Conservation (phyloP, 2,329 filamentous ascomycete genomes). For the Nakataea oryzae region DNA sequence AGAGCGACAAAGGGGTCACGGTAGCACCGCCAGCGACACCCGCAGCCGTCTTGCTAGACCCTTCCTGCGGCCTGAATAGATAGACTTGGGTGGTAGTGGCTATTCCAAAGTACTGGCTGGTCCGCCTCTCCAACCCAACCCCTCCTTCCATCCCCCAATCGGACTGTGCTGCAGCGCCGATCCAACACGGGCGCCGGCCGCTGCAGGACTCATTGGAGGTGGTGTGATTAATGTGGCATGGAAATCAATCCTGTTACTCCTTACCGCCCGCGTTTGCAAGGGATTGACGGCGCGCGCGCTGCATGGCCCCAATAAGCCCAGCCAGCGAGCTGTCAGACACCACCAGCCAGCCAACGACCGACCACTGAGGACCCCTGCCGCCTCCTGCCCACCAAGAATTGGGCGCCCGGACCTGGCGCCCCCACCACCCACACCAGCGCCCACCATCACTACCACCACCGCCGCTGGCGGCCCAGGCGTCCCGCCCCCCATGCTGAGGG, state of each 20-base stretch:
- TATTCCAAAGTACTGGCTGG: not conserved
- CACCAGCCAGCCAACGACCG: not conserved
- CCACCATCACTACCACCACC: not conserved
- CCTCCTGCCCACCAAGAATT: not conserved
- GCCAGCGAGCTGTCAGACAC: not conserved
- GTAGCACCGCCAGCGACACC: not conserved
- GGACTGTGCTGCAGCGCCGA: not conserved
- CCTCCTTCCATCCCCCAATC: not conserved
- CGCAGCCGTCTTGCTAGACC: not conserved
- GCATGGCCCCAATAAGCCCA: no score
- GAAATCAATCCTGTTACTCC: no score
- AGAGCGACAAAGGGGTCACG: not conserved
- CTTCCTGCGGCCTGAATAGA: not conserved
- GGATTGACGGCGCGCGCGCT: not conserved
- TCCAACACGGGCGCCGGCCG: not conserved
- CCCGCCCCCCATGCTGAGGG: not conserved
- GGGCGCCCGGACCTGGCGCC: not conserved
- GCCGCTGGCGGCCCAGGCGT: no score
- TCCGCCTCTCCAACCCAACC: not conserved
- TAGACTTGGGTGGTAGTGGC: no score
- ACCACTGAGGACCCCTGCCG: not conserved
- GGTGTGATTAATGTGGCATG: not conserved
- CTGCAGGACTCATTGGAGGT: not conserved
- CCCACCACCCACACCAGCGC: not conserved
- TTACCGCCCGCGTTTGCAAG: not conserved